Conservation (phyloP, 768 basidiomycete genomes). For the Sarcodon sp. region DNA sequence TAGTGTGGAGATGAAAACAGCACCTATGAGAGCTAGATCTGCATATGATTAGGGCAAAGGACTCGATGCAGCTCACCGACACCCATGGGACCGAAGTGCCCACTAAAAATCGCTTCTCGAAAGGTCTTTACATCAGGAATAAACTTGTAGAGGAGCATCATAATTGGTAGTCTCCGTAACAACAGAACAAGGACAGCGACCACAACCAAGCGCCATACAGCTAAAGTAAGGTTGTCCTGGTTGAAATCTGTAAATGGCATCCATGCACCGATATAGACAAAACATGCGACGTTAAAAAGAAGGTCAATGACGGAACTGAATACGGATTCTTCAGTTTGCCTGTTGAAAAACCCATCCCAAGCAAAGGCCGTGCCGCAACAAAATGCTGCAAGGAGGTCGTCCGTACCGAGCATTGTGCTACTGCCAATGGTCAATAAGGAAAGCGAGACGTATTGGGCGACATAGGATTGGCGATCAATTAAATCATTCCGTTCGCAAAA, state of each 20-base stretch:
- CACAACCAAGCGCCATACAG: slow-evolving; percentile 75
- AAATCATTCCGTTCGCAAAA: slow-evolving; percentile 79
- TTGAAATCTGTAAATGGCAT: slow-evolving; percentile 84
- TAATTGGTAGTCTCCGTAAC: slow-evolving; percentile 71
- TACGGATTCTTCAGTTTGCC: slow-evolving; percentile 87
- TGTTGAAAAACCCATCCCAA: slow-evolving; percentile 92
- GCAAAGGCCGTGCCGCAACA: slow-evolving; percentile 93
- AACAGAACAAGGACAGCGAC: slow-evolving; percentile 75
- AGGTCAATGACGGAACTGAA: slow-evolving; percentile 96
- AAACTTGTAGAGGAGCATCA: slow-evolving; percentile 78
- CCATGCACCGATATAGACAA: slow-evolving; percentile 95
- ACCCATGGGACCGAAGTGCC: slow-evolving; percentile 89
- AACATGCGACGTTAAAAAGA: slow-evolving; percentile 90
- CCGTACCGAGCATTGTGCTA: slow-evolving; percentile 76
- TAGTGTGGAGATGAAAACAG: slow-evolving; percentile 86
- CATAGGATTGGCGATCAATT: slow-evolving; percentile 89
- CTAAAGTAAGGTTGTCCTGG: slow-evolving; percentile 51
- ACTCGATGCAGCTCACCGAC: slow-evolving; percentile 31
- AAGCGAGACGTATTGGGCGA: slow-evolving; percentile 83
- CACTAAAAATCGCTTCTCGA: slow-evolving; percentile 86
- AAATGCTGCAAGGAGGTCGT: slow-evolving; percentile 92
- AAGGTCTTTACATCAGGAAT: slow-evolving; percentile 95
- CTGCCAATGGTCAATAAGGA: slow-evolving; percentile 79
- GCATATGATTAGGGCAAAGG: not conserved
- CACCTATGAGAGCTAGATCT: slow-evolving; percentile 33